A percentile compares a stretch with the other conserved stretches of the same genome.
Evolutionary conservation across 306 rosid genomes (phyloP).

Genomic region (Pyrus pyrifolia): DNA sequence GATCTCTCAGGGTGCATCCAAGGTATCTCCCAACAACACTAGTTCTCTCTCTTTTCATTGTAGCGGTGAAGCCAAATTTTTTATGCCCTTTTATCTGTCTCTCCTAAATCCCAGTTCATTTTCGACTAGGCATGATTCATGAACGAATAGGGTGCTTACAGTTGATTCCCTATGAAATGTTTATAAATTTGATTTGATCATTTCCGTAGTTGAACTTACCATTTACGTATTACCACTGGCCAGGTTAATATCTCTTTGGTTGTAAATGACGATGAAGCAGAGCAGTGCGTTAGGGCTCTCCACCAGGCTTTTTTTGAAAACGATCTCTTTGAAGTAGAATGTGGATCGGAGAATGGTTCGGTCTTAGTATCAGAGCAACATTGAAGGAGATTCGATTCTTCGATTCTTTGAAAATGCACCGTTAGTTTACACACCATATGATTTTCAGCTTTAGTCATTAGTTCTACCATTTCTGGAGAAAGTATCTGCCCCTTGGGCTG

Average conservation of each 20-base stretch:
- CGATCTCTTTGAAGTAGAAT: constrained; percentile 25
- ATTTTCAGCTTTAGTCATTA: neutral
- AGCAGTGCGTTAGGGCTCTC: constrained; percentile 76
- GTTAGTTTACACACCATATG: neutral
- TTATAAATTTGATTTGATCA: neutral
- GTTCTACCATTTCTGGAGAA: neutral
- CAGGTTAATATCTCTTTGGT: constrained; percentile 92
- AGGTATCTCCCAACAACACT: constrained; percentile 41
- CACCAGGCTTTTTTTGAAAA: constrained; percentile 70
- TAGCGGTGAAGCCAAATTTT: neutral
- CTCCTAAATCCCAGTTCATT: neutral
- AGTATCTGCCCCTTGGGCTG: neutral
- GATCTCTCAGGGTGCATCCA: constrained; percentile 97
- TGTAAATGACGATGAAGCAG: constrained; percentile 79
- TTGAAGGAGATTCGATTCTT: neutral
- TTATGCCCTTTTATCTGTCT: too few relatives aligned
- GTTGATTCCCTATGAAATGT: neutral
- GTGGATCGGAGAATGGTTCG: constrained; percentile 38
- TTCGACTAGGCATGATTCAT: neutral
- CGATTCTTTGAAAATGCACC: neutral
- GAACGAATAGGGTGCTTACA: neutral
- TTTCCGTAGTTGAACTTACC: constrained; percentile 3
- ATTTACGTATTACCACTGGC: constrained; percentile 7
- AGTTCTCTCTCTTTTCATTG: neutral
- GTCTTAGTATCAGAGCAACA: constrained; percentile 17